These are phyloP conservation scores for Apostasia ramifera DNA, from an alignment of 106 monocot species.

Conservation along the genomic window DNA sequence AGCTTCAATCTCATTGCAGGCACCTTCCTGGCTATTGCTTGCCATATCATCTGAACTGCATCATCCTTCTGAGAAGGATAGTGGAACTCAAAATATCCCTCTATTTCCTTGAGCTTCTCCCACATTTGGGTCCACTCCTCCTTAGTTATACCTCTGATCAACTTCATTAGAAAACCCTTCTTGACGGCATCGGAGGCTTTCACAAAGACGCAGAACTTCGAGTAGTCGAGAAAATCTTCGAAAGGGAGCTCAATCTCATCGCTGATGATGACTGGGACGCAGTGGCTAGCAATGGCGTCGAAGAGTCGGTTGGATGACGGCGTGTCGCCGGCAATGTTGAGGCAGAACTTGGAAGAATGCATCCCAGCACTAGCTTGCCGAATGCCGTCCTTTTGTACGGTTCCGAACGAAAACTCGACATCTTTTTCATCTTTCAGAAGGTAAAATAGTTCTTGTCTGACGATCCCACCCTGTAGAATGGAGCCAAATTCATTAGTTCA, in stretches of 20 bases:
- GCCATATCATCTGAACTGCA: slow-evolving; percentile 48
- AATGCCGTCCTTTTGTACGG: slow-evolving; percentile 27
- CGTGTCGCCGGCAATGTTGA: slow-evolving; percentile 55
- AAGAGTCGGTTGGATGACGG: slow-evolving; percentile 51
- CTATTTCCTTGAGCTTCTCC: slow-evolving; percentile 27
- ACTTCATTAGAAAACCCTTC: slow-evolving; percentile 24
- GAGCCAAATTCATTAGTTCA: not conserved
- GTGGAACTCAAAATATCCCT: slow-evolving; percentile 19
- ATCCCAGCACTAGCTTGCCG: slow-evolving; percentile 37
- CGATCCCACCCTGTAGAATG: slow-evolving; percentile 33
- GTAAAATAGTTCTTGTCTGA: slow-evolving; percentile 47
- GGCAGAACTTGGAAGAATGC: slow-evolving; percentile 49
- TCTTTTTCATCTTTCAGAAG: slow-evolving; percentile 47
- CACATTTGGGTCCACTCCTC: slow-evolving; percentile 40
- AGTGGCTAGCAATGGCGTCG: slow-evolving; percentile 39
- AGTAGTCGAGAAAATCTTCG: slow-evolving; percentile 35
- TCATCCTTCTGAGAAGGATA: slow-evolving; percentile 33
- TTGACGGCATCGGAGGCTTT: slow-evolving; percentile 23
- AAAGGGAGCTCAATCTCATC: slow-evolving; percentile 45
- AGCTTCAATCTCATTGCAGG: slow-evolving; percentile 24
- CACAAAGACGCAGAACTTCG: slow-evolving; percentile 35
- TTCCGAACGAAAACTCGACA: slow-evolving; percentile 48
- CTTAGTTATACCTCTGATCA: slow-evolving; percentile 24
- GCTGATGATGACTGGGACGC: slow-evolving; percentile 36
- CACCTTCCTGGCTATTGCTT: slow-evolving; percentile 37